phyloP scores from a whole-genome alignment of 768 basidiomycete genomes.

The Rubroboletus pulcherrimus region DNA sequence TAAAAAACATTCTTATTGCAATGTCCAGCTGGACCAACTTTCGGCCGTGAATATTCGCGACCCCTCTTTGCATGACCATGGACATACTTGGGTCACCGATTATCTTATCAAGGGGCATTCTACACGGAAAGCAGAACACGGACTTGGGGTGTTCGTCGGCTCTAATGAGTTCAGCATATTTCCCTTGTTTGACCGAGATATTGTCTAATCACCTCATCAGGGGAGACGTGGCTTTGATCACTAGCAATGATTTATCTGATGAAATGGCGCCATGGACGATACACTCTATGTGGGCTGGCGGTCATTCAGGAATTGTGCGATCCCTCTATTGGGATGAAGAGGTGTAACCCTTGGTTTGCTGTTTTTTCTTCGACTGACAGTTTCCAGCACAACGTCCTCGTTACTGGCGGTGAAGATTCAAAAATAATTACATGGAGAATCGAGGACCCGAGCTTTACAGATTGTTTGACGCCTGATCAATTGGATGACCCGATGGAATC shows the following conservation, averaged over 20 bases:
- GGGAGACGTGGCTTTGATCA: slow-evolving; percentile 56
- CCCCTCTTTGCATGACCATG: slow-evolving; percentile 55
- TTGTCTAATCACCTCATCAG: slow-evolving; percentile 29
- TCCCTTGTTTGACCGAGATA: not conserved
- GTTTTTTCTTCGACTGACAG: not conserved
- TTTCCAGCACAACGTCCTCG: slow-evolving; percentile 37
- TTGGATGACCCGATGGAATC: slow-evolving; percentile 12
- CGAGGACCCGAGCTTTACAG: slow-evolving; percentile 1
- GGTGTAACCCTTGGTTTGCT: slow-evolving; percentile 27
- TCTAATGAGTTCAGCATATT: slow-evolving; percentile 60
- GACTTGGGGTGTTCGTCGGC: slow-evolving; percentile 58
- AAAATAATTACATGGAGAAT: slow-evolving; percentile 43
- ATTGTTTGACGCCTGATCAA: not conserved
- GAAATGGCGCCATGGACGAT: slow-evolving; percentile 46
- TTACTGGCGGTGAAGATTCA: slow-evolving; percentile 51
- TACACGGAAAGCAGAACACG: slow-evolving; percentile 14
- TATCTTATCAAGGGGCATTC: slow-evolving; percentile 60
- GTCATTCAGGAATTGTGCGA: slow-evolving; percentile 56
- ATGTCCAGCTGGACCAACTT: slow-evolving; percentile 53
- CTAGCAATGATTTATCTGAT: slow-evolving; percentile 38
- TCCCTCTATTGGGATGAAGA: slow-evolving; percentile 54
- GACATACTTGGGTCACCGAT: slow-evolving; percentile 72
- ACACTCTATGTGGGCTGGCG: slow-evolving; percentile 49
- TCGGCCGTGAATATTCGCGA: slow-evolving; percentile 59
- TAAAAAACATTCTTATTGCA: not conserved